phyloP scores from a whole-genome alignment of 192 early-diverging fungal species.

The Jimgerdemannia flammicorona region DNA sequence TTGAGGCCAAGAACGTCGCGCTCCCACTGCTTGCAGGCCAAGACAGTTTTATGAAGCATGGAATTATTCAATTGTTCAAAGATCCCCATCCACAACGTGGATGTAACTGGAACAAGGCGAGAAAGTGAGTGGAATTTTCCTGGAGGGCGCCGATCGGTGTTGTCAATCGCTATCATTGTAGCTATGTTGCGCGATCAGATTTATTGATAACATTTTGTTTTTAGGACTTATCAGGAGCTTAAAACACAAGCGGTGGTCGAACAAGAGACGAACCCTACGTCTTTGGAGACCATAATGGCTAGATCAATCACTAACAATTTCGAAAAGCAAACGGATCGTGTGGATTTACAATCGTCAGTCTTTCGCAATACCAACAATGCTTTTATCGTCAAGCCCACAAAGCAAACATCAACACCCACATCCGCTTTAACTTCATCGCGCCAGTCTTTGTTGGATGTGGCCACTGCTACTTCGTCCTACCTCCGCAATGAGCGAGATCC shows the following conservation, averaged over 20 bases:
- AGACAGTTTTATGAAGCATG: conserved; percentile 74
- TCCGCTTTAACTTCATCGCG: conserved; percentile 1
- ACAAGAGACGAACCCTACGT: neutral
- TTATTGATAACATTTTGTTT: neutral
- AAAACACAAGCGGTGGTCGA: neutral
- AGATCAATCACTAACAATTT: neutral
- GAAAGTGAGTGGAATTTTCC: conserved; percentile 17
- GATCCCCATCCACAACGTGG: conserved; percentile 71
- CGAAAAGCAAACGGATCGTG: neutral
- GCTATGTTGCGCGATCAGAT: no score
- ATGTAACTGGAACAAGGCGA: conserved; percentile 41
- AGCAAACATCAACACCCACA: neutral
- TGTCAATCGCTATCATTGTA: no score
- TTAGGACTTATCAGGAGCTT: neutral
- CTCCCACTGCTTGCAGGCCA: conserved; percentile 70
- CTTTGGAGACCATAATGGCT: neutral
- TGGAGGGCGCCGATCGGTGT: neutral
- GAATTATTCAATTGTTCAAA: conserved; percentile 79
- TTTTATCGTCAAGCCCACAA: neutral
- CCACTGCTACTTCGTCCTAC: conserved; percentile 6
- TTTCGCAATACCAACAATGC: neutral
- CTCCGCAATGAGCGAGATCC: conserved; percentile 15
- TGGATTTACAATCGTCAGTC: neutral
- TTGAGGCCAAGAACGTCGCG: conserved; percentile 76
- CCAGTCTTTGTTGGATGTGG: conserved; percentile 6